Evolutionary conservation across 225 moss, liverwort and hornwort species (phyloP), one percentile per base, ranked within the genome.

Genomic region (Ulota crispa): DNA sequence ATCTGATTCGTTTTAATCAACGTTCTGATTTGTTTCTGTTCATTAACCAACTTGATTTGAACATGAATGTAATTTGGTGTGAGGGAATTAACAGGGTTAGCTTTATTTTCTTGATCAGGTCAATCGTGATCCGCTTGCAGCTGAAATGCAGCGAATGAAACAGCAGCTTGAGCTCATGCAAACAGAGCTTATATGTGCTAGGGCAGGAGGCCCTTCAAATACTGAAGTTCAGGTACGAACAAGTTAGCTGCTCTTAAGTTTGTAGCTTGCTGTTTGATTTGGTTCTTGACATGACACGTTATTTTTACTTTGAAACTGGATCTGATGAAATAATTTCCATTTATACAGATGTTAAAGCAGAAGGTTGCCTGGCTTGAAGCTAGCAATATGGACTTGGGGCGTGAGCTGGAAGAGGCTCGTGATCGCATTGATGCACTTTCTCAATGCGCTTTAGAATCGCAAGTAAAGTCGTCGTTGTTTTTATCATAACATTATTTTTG

Each of bases 141-240:
- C 95, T 78, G 97, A 97, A 80, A 94, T 97, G 92, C 94, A 93
- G 64, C 90, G 95, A 80, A 91, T 97, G 97, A 85, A 95, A 82
- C 97, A 97, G 83, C 97, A 97, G 70, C 82, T 97, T 80, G 97
- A 95, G 82, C 88, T 95, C 67, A 94, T 97, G 97, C 97, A 95
- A 81, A 93, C 97, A 32, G 97, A 95, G 77, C 95, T 97, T 79
- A 71, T 94, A 47, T 97, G 95, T 91, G 95, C 94, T 42, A 93
- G 97, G 75, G 92, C 94, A 76, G 95, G 97, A 43, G 86, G 91
- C 64, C 92, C 93, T 68, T 89, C 93, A 36, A 94, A 90, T 73
- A 80, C 84, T 70, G 97, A 97, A 87, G 89, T 97, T 45, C 95
- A 95, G 93, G 97, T 95, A 72, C 9, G 52, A 55, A 32, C 16